Evolutionary conservation across 768 basidiomycete species (phyloP), one percentile per base, ranked within the genome.

Genomic region (Sutorius australiensis): DNA sequence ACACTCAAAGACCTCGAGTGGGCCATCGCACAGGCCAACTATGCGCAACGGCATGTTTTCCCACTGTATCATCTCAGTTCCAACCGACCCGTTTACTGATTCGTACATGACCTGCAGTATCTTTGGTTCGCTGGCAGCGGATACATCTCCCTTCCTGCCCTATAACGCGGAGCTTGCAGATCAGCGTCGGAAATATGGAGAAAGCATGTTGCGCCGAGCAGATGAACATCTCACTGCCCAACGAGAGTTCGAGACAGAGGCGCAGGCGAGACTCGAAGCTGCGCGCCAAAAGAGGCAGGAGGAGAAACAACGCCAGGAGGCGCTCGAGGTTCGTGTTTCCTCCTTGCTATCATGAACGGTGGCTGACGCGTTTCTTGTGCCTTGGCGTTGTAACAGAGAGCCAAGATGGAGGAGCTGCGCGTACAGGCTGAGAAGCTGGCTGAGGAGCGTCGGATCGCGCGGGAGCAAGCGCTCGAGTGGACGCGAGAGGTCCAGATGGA

Each of bases 131-230:
- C 76, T 99, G 17, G 90, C 92, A 0, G 78, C 80, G 6, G 91
- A 94, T 61, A 77, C 79, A 50, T 78, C 86, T 0, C 67, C 80
- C 0, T 72, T 78, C 44, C 76, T 95, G 16, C 92, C 93, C 0
- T 98, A 98, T 70, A 89, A 78, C 60, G 77, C 80, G 10, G 93
- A 95, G 44, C 80, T 98, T 42, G 92, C 94, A 0, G 88, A 93
- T 59, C 89, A 95, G 60, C 84, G 97, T 40, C 80, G 85, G 36
- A 87, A 88, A 67, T 99, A 98, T 61, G 93, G 94, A 12, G 87
- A 91, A 55, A 86, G 80, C 62, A 85, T 98, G 78, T 67, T 95
- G 48, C 79, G 89, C 50, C 84, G 84, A 47, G 86, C 83, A 3
- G 87, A 90, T 11, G 91, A 89, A 38, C 92, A 95, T 63, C 73